A percentile compares a stretch with the other conserved stretches of the same genome.
Conservation (phyloP, 164 flowering plant genomes). For the Sedum album region DNA sequence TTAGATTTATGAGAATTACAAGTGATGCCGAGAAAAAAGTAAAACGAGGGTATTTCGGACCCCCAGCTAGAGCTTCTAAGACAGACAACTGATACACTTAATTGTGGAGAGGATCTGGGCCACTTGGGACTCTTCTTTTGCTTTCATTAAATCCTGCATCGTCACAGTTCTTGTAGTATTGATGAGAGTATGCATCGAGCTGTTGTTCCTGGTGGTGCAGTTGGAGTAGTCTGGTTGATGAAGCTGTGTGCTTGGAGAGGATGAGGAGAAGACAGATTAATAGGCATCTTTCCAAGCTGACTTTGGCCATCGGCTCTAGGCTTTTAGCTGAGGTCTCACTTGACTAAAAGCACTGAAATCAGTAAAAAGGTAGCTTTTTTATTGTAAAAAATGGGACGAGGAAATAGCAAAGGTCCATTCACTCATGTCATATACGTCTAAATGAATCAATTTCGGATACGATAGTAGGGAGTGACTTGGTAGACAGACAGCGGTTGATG, state of each 20-base stretch:
- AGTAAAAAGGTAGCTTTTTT: background rate
- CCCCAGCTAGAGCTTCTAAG: background rate
- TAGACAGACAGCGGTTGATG: too few relatives aligned
- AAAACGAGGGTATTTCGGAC: conserved; percentile 8
- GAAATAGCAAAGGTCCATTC: too few relatives aligned
- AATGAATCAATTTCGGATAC: too few relatives aligned
- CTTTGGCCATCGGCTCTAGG: background rate
- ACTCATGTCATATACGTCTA: too few relatives aligned
- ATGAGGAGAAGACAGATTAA: background rate
- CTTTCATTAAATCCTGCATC: background rate
- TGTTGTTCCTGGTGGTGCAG: background rate
- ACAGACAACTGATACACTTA: background rate
- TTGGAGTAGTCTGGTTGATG: background rate
- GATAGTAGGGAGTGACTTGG: too few relatives aligned
- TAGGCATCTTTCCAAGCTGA: background rate
- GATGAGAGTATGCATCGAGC: conserved; percentile 1
- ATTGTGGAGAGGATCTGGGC: conserved; percentile 9
- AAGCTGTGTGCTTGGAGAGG: conserved; percentile 3
- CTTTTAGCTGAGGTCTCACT: background rate
- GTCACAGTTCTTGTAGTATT: too few relatives aligned
- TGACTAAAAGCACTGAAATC: conserved; percentile 4
- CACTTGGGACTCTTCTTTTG: conserved; percentile 5
- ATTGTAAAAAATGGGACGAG: too few relatives aligned
- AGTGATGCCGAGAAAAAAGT: background rate
- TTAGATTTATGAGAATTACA: background rate